These are phyloP conservation scores for Kwoniella dejecticola DNA, from an alignment of 768 basidiomycete species.

Conservation along the genomic window DNA sequence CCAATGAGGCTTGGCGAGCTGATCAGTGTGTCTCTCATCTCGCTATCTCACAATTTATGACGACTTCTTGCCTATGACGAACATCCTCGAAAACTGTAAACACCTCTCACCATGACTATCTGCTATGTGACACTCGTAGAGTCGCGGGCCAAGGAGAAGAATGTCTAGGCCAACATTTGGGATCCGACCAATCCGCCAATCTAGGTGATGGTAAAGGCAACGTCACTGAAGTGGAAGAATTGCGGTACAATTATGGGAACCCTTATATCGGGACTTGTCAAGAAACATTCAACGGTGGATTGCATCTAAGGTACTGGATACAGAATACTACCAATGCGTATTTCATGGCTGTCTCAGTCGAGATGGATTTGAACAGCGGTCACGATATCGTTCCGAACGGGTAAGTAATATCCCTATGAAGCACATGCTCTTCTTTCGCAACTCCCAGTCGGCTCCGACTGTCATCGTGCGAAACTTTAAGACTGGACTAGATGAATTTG, in stretches of 20 bases:
- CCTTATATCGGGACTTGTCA: constrained; percentile 77
- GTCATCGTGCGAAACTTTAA: not conserved
- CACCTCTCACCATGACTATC: too few relatives aligned
- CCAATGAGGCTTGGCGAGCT: not conserved
- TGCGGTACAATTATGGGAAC: constrained; percentile 82
- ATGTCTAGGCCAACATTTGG: constrained; percentile 80
- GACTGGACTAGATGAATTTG: too few relatives aligned
- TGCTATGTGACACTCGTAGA: too few relatives aligned
- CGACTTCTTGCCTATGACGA: too few relatives aligned
- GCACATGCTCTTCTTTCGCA: not conserved
- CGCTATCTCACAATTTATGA: too few relatives aligned
- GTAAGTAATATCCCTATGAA: constrained; percentile 48
- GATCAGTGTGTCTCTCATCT: not conserved
- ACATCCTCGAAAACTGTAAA: too few relatives aligned
- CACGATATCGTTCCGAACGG: constrained; percentile 78
- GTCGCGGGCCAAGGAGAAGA: constrained; percentile 69
- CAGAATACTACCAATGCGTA: constrained; percentile 63
- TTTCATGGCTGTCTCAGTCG: constrained; percentile 49
- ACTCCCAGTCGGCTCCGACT: not conserved
- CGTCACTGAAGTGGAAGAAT: constrained; percentile 75
- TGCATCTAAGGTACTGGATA: constrained; percentile 85
- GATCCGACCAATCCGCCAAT: constrained; percentile 66
- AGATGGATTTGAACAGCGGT: constrained; percentile 56
- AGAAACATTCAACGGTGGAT: constrained; percentile 81
- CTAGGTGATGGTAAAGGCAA: constrained; percentile 80